phyloP scores from a whole-genome alignment of 129 eudicot species.

The carrot (Daucus carota) region DNA sequence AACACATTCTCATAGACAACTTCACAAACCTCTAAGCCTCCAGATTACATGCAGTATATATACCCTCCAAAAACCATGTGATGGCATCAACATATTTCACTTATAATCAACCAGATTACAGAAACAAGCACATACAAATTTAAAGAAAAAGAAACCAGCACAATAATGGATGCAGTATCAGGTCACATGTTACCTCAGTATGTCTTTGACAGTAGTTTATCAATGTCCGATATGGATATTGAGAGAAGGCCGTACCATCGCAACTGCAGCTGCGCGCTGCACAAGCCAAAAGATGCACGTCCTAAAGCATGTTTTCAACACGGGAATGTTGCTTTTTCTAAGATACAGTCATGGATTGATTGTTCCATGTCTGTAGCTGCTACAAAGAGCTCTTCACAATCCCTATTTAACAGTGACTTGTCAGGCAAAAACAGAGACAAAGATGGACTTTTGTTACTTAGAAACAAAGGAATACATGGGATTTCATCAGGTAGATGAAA shows the following conservation, averaged over 20 bases:
- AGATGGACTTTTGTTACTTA: not conserved
- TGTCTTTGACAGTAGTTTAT: constrained; percentile 28
- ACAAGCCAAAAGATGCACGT: constrained; percentile 14
- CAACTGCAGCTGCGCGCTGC: constrained; percentile 42
- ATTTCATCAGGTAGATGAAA: not conserved
- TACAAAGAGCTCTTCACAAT: constrained; percentile 6
- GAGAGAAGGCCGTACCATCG: constrained; percentile 35
- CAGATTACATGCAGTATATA: too few relatives aligned
- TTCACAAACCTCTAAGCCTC: too few relatives aligned
- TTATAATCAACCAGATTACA: not conserved
- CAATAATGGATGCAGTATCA: constrained; percentile 17
- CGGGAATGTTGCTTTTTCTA: constrained; percentile 12
- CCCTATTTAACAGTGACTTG: not conserved
- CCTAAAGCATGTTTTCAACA: constrained; percentile 11
- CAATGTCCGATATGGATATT: constrained; percentile 24
- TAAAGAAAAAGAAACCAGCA: not conserved
- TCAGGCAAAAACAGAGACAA: not conserved
- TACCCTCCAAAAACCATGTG: not conserved
- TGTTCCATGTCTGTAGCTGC: not conserved
- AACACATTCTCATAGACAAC: too few relatives aligned
- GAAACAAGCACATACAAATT: not conserved
- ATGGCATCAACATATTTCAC: not conserved
- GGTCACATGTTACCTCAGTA: constrained; percentile 15
- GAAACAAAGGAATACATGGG: not conserved
- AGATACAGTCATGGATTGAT: constrained; percentile 3